Evolutionary conservation across 306 rosid genomes (phyloP).

Genomic region (Fragaria ananassa): DNA sequence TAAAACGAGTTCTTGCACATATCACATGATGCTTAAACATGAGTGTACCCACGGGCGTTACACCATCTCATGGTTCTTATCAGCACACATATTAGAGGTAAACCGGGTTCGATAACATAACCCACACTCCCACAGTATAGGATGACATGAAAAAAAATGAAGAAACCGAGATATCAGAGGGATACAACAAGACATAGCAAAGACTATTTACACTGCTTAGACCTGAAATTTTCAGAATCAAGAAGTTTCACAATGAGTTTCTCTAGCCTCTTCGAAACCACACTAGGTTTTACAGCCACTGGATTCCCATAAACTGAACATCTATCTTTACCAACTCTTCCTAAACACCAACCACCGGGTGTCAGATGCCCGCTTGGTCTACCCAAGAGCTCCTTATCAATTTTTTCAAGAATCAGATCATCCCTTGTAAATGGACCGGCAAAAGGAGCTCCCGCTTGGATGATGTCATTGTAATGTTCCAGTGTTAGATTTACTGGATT

Average conservation of each 20-base stretch:
- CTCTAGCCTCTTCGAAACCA: constrained; percentile 62
- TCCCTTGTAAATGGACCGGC: constrained; percentile 53
- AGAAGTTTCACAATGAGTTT: constrained; percentile 65
- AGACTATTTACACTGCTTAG: constrained; percentile 71
- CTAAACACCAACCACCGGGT: constrained; percentile 75
- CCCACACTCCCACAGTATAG: no score
- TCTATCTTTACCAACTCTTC: constrained; percentile 40
- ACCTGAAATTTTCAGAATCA: constrained; percentile 72
- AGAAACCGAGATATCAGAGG: neutral
- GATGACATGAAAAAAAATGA: no score
- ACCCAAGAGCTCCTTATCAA: constrained; percentile 54
- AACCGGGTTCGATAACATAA: no score
- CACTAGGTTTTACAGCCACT: constrained; percentile 55
- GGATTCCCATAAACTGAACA: constrained; percentile 56
- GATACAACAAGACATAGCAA: neutral
- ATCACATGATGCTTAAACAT: no score
- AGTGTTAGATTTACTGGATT: constrained; percentile 49
- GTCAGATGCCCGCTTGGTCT: constrained; percentile 54
- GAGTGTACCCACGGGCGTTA: no score
- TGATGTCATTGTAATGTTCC: constrained; percentile 71
- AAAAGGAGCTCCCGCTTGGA: constrained; percentile 67
- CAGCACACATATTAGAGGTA: no score
- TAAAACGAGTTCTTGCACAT: neutral
- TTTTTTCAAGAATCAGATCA: constrained; percentile 66
- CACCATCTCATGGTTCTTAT: no score